A percentile compares a stretch with the other conserved stretches of the same genome.
Evolutionary conservation across 2,329 filamentous ascomycete genomes (phyloP).

Genomic region (Huntiella savannae): DNA sequence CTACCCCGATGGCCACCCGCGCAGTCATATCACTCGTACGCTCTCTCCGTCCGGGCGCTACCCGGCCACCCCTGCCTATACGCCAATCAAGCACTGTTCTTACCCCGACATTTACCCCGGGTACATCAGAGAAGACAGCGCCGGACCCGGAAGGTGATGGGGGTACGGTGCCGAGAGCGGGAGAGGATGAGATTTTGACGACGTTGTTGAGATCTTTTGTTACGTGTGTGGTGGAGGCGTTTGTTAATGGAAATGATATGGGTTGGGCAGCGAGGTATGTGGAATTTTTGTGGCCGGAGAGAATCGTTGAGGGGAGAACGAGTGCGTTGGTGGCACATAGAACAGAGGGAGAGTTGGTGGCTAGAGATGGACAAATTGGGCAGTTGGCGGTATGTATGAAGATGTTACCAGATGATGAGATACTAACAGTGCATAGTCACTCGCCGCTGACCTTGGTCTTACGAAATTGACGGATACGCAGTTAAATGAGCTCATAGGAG

Average conservation of each 20-base stretch:
- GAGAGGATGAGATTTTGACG: conserved; percentile 40
- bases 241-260: conserved; percentile 41
- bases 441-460: conserved; percentile 43
- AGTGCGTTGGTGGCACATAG: conserved; percentile 47
- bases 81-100: conserved; percentile 38
- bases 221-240: conserved; percentile 59
- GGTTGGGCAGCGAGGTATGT: conserved; percentile 46
- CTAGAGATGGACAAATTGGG: conserved; percentile 47
- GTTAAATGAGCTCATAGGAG: conserved; percentile 26
- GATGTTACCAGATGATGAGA: too few species aligned
- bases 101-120: conserved; percentile 15
- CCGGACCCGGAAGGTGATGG: conserved; percentile 36
- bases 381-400: conserved; percentile 42
- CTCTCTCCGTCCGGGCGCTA: conserved; percentile 41
- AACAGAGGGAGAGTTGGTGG: conserved; percentile 39
- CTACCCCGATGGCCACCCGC: conserved; percentile 40
- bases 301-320: conserved; percentile 38
- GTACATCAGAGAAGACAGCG: conserved; percentile 22
- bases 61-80: conserved; percentile 41
- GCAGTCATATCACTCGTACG: conserved; percentile 53
- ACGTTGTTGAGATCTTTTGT: conserved; percentile 56
- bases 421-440: conserved; percentile 23
- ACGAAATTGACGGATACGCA: conserved; percentile 26
- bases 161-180: conserved; percentile 21
- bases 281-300: conserved; percentile 48